These are phyloP conservation scores for Pseudonitzschia multiseries DNA, from an alignment of 108 stramenopile genomes.

Conservation along the genomic window DNA sequence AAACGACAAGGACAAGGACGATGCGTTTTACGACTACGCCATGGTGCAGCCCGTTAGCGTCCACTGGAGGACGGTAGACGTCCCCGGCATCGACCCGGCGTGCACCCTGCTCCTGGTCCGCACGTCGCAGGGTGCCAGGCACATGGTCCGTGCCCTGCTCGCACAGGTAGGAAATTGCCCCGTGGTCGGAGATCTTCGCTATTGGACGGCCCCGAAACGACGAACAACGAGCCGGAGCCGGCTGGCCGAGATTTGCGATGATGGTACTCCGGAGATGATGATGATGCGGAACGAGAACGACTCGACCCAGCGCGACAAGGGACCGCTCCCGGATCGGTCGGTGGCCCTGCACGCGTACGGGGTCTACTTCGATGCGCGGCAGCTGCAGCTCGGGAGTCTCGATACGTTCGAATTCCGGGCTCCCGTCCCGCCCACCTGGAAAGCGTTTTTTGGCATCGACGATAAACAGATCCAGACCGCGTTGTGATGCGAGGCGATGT, in stretches of 20 bases:
- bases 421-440: conserved; percentile 56
- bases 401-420: conserved; percentile 52
- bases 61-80: neutral
- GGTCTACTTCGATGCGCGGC: conserved; percentile 35
- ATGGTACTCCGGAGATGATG: neutral
- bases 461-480: neutral
- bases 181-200: conserved; percentile 77
- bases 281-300: neutral
- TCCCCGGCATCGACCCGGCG: neutral
- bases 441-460: conserved; percentile 40
- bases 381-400: conserved; percentile 55
- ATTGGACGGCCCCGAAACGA: conserved; percentile 33
- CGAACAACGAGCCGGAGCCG: too few species aligned
- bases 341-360: conserved; percentile 80
- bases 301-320: conserved; percentile 11
- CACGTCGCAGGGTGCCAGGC: conserved; percentile 75
- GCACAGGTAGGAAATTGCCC: conserved; percentile 56
- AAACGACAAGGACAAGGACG: neutral
- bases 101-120: neutral
- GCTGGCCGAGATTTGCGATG: neutral
- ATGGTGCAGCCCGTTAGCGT: neutral
- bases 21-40: neutral
- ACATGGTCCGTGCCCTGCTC: conserved; percentile 80
- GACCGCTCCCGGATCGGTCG: conserved; percentile 69
- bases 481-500: too few species aligned